Evolutionary conservation across 2,329 filamentous ascomycete genomes (phyloP), one percentile per base, ranked within the genome.

Genomic region (Chaetomiaceae sp.): DNA sequence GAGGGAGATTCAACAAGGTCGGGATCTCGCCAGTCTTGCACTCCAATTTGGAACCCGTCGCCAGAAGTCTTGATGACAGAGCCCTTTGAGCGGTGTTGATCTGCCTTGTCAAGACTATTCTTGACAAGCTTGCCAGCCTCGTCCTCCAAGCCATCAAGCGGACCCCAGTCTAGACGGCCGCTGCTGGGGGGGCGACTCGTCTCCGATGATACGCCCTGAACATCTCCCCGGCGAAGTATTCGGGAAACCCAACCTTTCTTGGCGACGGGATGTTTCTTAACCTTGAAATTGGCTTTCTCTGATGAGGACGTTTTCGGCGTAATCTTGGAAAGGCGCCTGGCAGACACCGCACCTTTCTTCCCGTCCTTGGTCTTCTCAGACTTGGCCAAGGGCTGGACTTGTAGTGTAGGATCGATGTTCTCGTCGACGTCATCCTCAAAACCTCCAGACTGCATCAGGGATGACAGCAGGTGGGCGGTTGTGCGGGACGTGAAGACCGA

Each of bases 401-500:
- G 80, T 58, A 78, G 66, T 13, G 71, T 68, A 3, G 79, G 72
- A 51, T 81, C 80, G 1, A 78, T 78, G 58, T 84, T 79, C 51
- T 82, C 81, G 50, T 82, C 73, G 16, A 82, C 69, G 52, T 83
- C 77, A 56, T 83, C 79, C 41, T 82, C 75, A 48, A 80, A 80
- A 58, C 76, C 79, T 41, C 85, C 83, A 1, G 82, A 78, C 45
- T 91, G 88, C 51, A 93, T 85, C 54, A 97, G 76, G 7, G 91
- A 90, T 1, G 91, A 95, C 14, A 99, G 77, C 13, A 99, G 76
- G 66, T 96, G 92, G 1, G 93, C 93, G 0, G 92, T 97, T 0
- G 90, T 97, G 60, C 93, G 83, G 0, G 92, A 95, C 0, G 93
- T 97, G 68, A 99, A 99, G 9, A 97, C 77, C 0, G 93, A 89